Evolutionary conservation across 1,139 yeast species (phyloP), one percentile per base, ranked within the genome.

Genomic region (Geotrichum bryndzae): DNA sequence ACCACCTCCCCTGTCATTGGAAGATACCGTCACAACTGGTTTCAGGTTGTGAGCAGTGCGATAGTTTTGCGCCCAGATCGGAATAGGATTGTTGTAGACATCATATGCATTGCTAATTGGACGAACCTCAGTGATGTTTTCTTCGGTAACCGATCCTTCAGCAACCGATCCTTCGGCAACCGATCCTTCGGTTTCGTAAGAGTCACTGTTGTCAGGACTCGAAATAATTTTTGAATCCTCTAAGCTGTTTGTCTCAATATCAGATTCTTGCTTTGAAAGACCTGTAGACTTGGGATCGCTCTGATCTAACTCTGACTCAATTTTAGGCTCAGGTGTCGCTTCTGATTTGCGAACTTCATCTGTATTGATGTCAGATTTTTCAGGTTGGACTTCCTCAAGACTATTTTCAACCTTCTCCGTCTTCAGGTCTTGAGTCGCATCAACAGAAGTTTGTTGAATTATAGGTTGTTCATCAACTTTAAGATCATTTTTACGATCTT

Each of bases 51-150:
- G 33, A 18, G 31, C 7, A n/a, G 25, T 50, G 11, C 61, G 58
- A 23, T 45, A 56, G 25, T 45, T 52, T 68, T 82, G 88, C 0
- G 96, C 96, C 96, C 96, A 90, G 10, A 85, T 79, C 8, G 96
- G 96, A 41, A 41, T 41, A 7, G 3, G 90, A 90, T 41, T 31
- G 13, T 22, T 35, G 56, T 33, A 33, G 46, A 76, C 78, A 8
- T 74, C 74, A 73, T 88, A 88, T 66, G 90, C 77, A 62, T 75
- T 82, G 96, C 70, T 86, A 85, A 1, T 53, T 22, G 48, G 22
- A 1, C 25, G 31, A 11, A 11, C 50, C 18, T 53, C 48, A 48
- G 45, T 18, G 10, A 33, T 11, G 11, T 56, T 23, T 13, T 45
- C 52, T 45, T 55, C 53, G 29, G 55, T 3, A n/a, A 31, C 55